A percentile compares a stretch with the other conserved stretches of the same genome.
Evolutionary conservation across 306 rosid species (phyloP).

Genomic region (Gynostemma pentaphyllum): DNA sequence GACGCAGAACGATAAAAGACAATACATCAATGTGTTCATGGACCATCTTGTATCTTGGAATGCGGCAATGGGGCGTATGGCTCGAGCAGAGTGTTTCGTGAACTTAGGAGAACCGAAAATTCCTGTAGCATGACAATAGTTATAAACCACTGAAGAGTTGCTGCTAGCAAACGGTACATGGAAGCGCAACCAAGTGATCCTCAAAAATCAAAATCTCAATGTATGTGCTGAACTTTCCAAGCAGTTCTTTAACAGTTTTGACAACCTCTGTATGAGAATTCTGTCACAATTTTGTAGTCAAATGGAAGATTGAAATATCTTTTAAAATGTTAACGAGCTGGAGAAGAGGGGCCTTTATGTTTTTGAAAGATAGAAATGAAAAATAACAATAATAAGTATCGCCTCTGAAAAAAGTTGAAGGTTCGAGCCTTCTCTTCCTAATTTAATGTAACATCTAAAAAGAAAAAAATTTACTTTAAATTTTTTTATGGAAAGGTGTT

Average conservation of each 20-base stretch:
- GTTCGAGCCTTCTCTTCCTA: no score
- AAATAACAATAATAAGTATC: no score
- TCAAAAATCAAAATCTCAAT: not conserved
- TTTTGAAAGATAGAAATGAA: no score
- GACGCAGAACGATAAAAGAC: constrained; percentile 67
- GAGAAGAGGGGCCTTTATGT: no score
- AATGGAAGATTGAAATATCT: not conserved
- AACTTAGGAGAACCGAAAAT: constrained; percentile 80
- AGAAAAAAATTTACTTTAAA: no score
- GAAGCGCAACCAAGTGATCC: not conserved
- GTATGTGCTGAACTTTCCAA: not conserved
- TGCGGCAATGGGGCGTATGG: constrained; percentile 52
- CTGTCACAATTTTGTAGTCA: not conserved
- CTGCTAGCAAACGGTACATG: not conserved
- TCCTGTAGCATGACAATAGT: constrained; percentile 43
- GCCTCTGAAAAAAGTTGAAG: no score
- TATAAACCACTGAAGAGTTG: not conserved
- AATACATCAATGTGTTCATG: constrained; percentile 61
- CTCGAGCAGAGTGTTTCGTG: constrained; percentile 62
- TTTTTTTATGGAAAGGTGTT: no score
- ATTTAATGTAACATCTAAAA: no score
- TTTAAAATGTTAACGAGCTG: not conserved
- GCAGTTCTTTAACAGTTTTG: not conserved
- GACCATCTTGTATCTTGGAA: constrained; percentile 92
- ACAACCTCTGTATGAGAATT: not conserved